Base-by-base conservation (phyloP, 2,329 filamentous ascomycete genomes). In the Penicillium brevicompactum region DNA sequence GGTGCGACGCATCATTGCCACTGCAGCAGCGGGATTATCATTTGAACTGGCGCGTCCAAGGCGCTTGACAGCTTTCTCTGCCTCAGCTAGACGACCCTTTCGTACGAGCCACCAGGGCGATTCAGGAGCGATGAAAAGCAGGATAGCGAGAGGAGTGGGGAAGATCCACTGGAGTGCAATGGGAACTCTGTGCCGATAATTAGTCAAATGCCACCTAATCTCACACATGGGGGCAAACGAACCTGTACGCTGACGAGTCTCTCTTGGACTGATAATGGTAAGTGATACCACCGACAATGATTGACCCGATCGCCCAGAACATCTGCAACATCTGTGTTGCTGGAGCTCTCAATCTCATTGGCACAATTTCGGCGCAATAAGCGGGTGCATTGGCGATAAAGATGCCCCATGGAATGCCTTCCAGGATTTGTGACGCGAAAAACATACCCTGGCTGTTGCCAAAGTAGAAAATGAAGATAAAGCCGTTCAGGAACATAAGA, bases 351-450 rank as follows among this genome's bases (percentile, higher is more conserved):
- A 87, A 71, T 65, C 74, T 74, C 49, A 87, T 78, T 1, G 84
- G 84, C 2, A 85, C 82, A 53, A 87, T 84, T 68, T 87, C 85
- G 64, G 73, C 74, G 70, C 80, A 84, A 74, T 87, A 87, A 6
- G 85, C 84, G 1, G 85, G 85, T 4, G 84, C 80, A 67, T 86
- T 86, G 67, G 84, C 84, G 61, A 86, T 85, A 70, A 87, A 87
- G 64, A 87, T 81, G 24, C 85, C 85, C 85, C 85, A 87, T 2
- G 85, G 85, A 4, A 87, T 66, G 57, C 85, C 85, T 69, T 86
- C 83, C 45, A 87, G 76, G 51, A 84, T 71, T 74, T 87, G 84
- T 37, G 79, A 74, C 4, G 76, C 76, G 63, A 85, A 80, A 55
- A 82, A 71, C 58, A 82, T 70, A 1, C 65, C 67, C 41, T 76